Evolutionary conservation across 2,329 filamentous ascomycete species (phyloP), one percentile per base, ranked within the genome.

Genomic region (Aspergillus ustus): DNA sequence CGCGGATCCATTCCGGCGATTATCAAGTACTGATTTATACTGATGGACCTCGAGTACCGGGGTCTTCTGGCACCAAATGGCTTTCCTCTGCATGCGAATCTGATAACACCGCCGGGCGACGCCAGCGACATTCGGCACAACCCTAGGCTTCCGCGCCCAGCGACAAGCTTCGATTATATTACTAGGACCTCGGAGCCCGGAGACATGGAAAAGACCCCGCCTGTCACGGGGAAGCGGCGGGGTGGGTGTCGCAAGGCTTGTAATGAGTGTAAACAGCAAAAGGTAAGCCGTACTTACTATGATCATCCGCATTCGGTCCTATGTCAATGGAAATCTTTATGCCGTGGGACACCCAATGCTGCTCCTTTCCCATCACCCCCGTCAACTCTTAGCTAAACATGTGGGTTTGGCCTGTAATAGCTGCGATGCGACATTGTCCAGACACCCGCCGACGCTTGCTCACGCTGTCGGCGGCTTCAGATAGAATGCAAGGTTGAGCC

Each of bases 191-290:
- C 72, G 59, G 76, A 73, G 63, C 69, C 70, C 65, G 68, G 72
- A 67, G 73, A 76, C 64, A 77, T 78, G 70, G 73, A 75, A 65
- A 78, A 76, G 69, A 69, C 72, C 58, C 73, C 73, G 66, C 78
- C 80, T 62, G 73, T 81, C 65, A 86, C 87, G 73, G 81, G 73
- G 63, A 78, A 78, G 63, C 75, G 75, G 66, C 72, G 75, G 66
- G 75, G 75, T 60, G 76, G 76, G 29, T 77, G 75, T 69, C 69
- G 75, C 48, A 77, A 87, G 74, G 87, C 87, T 25, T 89, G 87
- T 76, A 89, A 89, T 69, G 86, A 89, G 73, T 89, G 87, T 75
- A 81, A 87, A 61, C 87, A 89, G 77, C 87, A 89, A 73, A 89
- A 89, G 82, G 87, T 89, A 68, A 75, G 72, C 63, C 57, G 64